Conservation (phyloP, 2,329 filamentous ascomycete species). For the Erysiphe pulchra region DNA sequence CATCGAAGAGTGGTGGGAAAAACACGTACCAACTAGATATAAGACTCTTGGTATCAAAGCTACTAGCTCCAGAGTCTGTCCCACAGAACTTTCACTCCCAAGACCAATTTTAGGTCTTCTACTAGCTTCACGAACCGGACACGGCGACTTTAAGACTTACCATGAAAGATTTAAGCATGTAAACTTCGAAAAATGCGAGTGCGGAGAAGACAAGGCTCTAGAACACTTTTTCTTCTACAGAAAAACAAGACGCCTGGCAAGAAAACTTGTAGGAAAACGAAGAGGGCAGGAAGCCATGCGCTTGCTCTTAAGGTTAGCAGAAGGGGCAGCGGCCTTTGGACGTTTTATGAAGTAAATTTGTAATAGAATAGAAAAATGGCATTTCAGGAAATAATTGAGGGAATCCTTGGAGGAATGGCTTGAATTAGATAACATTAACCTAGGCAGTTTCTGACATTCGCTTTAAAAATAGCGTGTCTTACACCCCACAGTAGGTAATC, state of each 20-base stretch:
- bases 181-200: too few species aligned
- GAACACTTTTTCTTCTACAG: background rate
- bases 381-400: background rate
- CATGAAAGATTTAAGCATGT: too few species aligned
- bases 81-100: too few species aligned
- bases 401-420: background rate
- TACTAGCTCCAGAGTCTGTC: background rate
- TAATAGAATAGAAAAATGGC: background rate
- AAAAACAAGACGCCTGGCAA: background rate
- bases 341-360: background rate
- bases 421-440: background rate
- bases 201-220: too few species aligned
- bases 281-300: background rate
- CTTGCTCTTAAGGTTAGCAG: background rate
- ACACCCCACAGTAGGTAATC: background rate
- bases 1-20: background rate
- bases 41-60: background rate
- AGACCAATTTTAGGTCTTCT: too few species aligned
- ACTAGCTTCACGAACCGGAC: too few species aligned
- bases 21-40: background rate
- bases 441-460: background rate
- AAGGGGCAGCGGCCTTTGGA: background rate
- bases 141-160: too few species aligned
- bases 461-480: background rate
- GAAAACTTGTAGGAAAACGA: background rate